Percentiles rank a stretch among this genome's conserved stretches.
These are phyloP conservation scores for Annulohypoxylon nitens DNA, from an alignment of 495 filamentous ascomycete species.

Conservation along the genomic window DNA sequence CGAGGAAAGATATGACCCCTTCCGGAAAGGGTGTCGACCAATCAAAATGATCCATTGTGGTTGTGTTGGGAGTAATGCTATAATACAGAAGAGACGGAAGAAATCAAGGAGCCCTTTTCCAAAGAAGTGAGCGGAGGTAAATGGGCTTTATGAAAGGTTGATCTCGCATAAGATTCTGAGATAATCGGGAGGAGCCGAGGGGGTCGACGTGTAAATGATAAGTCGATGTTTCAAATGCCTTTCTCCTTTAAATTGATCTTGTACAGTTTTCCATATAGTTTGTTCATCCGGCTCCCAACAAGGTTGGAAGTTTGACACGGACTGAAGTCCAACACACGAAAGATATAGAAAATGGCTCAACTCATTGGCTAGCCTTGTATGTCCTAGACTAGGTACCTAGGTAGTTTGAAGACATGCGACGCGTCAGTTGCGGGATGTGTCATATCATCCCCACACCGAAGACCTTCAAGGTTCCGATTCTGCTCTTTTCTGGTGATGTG, in stretches of 20 bases:
- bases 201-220: not conserved
- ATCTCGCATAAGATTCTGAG: not conserved
- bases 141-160: not conserved
- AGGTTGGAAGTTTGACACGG: not conserved
- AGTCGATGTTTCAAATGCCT: not conserved
- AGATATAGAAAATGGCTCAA: conserved; percentile 39
- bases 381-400: conserved; percentile 1
- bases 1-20: conserved; percentile 90
- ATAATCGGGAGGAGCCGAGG: not conserved
- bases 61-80: not conserved
- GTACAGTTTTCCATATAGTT: not conserved
- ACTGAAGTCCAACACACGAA: not conserved
- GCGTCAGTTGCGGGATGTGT: conserved; percentile 38
- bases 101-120: not conserved
- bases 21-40: conserved; percentile 68
- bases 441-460: conserved; percentile 36
- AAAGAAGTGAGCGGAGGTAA: not conserved
- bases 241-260: not conserved
- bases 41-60: conserved; percentile 65
- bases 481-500: conserved; percentile 8
- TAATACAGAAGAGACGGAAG: conserved; percentile 3
- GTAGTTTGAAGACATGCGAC: conserved; percentile 25
- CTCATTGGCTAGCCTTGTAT: conserved; percentile 44
- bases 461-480: conserved; percentile 10
- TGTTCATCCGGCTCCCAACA: not conserved